Conservation (phyloP, 2,329 filamentous ascomycete genomes). For the Calonectria ilicicola region DNA sequence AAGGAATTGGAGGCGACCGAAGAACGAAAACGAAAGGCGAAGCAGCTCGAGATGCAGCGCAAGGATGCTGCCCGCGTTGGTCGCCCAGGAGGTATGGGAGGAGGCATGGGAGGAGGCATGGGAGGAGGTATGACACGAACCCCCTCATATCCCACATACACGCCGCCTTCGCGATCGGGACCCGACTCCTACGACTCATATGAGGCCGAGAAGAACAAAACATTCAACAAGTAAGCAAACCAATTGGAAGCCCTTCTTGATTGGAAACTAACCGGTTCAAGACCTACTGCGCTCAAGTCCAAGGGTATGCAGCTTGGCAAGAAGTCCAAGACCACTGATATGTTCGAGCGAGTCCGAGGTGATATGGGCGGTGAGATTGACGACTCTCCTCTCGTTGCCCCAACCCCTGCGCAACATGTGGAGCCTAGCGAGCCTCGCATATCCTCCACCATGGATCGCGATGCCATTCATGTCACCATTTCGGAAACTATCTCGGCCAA, state of each 20-base stretch:
- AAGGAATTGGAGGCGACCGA: slow-evolving; percentile 98
- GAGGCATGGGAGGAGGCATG: not conserved
- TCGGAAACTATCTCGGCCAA: slow-evolving; percentile 92
- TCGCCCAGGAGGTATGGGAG: slow-evolving; percentile 44
- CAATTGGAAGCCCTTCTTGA: not conserved
- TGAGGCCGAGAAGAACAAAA: slow-evolving; percentile 97
- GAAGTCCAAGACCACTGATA: slow-evolving; percentile 97
- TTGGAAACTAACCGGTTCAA: slow-evolving; percentile 42
- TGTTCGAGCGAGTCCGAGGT: slow-evolving; percentile 94
- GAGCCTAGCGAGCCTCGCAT: slow-evolving; percentile 65
- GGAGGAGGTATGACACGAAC: slow-evolving; percentile 74
- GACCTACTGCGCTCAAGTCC: slow-evolving; percentile 78
- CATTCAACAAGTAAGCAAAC: slow-evolving; percentile 76
- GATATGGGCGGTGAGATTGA: slow-evolving; percentile 91
- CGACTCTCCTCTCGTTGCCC: slow-evolving; percentile 77
- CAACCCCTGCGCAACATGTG: slow-evolving; percentile 62
- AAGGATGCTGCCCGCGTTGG: slow-evolving; percentile 88
- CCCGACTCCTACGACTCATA: slow-evolving; percentile 92
- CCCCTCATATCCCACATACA: slow-evolving; percentile 90
- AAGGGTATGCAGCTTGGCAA: slow-evolving; percentile 99
- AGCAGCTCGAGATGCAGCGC: slow-evolving; percentile 98
- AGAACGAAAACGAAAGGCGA: slow-evolving; percentile 97
- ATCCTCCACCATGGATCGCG: slow-evolving; percentile 79
- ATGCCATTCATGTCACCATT: slow-evolving; percentile 89
- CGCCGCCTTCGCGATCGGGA: slow-evolving; percentile 79